Evolutionary conservation across 768 basidiomycete genomes (phyloP).

Genomic region (Serendipita sp.): DNA sequence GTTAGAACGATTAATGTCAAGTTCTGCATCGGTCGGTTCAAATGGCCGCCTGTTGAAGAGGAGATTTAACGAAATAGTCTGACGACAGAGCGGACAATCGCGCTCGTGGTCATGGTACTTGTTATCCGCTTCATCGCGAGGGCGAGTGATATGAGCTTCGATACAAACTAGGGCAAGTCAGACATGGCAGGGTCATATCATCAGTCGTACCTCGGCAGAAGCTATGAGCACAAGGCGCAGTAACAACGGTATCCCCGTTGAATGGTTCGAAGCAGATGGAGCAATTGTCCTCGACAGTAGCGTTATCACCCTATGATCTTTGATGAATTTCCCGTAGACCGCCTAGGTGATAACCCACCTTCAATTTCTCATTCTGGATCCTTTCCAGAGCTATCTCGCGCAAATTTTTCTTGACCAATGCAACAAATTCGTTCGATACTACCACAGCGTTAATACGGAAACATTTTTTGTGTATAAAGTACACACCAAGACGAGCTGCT

Average conservation of each 20-base stretch:
- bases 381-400: slow-evolving; percentile 27
- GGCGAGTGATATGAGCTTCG: slow-evolving; percentile 32
- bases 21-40: slow-evolving; percentile 43
- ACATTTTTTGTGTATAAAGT: background rate
- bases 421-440: slow-evolving; percentile 34
- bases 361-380: slow-evolving; percentile 34
- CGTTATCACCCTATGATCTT: slow-evolving; percentile 26
- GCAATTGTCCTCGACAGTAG: slow-evolving; percentile 38
- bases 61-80: slow-evolving; percentile 28
- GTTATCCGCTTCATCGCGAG: slow-evolving; percentile 21
- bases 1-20: slow-evolving; percentile 18
- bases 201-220: slow-evolving; percentile 35
- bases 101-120: slow-evolving; percentile 30
- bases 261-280: slow-evolving; percentile 49
- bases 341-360: slow-evolving; percentile 21
- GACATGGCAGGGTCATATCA: slow-evolving; percentile 29
- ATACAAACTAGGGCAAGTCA: slow-evolving; percentile 5
- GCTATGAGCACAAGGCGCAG: slow-evolving; percentile 36
- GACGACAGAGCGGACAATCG: slow-evolving; percentile 48
- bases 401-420: slow-evolving; percentile 31
- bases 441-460: slow-evolving; percentile 23
- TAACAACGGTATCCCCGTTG: slow-evolving; percentile 34
- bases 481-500: slow-evolving; percentile 24
- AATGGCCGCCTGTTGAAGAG: slow-evolving; percentile 45
- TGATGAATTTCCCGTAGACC: background rate